Base-by-base conservation (phyloP, 371 early-diverging fungal species). In the Mucor mucedo region DNA sequence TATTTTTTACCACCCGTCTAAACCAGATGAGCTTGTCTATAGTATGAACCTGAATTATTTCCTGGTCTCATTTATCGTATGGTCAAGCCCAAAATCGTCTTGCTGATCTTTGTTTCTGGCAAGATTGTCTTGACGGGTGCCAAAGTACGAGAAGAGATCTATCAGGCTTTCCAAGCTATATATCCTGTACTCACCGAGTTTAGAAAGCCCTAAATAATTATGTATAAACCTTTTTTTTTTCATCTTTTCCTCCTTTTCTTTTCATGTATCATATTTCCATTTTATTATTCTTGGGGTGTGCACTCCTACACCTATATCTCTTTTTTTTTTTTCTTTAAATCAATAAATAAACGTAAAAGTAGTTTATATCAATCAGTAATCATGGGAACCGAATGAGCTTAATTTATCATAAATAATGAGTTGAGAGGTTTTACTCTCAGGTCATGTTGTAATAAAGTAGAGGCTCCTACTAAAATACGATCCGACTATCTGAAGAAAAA, bases 91-190 rank as follows among this genome's bases (percentile, higher is more conserved):
- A 99, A 99, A 81, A 98, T 99, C 71, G 99, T 99, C 21, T 77
- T 99, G 65, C 87, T 99, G 30, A 99, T 99, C 61, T 99, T 99
- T 84, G 99, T 99, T 11, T 98, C 98, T 63, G 99, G 99, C 66
- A 99, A 99, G 83, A 98, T 99, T 75, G 99, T 99, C 27, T 87
- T 99, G 58, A 99, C 99, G 7, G 99, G 99, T 53, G 99, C 99
- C 28, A 99, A 99, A 85, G 95, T 91, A 35, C 91, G 99, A 52
- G 97, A 98, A 68, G 99, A 99, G 75, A 99, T 99, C 75, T 99
- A 99, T 75, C 94, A 98, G 79, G 99, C 99, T 54, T 99, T 99
- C 84, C 98, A 99, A 75, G 93, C 95, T 72, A 99, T 99, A 73
- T 99, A 99, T 84, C 99, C 99, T 61, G 99, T 99, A 73, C 84